Percentiles rank a stretch among this genome's conserved stretches.
These are phyloP conservation scores for Penicillium frequentans DNA, from an alignment of 2,329 filamentous ascomycete species.

Conservation along the genomic window DNA sequence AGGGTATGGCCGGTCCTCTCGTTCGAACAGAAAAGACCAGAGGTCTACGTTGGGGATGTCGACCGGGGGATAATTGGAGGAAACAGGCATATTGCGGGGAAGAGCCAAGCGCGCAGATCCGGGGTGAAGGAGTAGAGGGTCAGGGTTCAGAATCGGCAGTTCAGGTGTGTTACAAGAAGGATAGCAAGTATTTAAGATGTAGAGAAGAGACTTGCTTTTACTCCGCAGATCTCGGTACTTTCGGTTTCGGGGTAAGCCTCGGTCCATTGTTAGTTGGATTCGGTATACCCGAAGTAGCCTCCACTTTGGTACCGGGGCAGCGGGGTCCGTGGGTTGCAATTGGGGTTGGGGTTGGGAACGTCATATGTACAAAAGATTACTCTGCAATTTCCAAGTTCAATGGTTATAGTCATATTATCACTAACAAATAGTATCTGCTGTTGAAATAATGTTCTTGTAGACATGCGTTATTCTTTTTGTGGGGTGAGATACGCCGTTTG, in stretches of 20 bases:
- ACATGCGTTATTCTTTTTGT: not conserved
- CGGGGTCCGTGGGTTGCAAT: not conserved
- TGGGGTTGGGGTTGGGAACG: not conserved
- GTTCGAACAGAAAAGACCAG: slow-evolving; percentile 76
- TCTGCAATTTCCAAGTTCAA: no score
- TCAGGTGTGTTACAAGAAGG: not conserved
- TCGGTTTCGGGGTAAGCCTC: slow-evolving; percentile 15
- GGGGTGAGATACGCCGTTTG: not conserved
- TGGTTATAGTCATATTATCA: no score
- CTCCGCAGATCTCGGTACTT: slow-evolving; percentile 19
- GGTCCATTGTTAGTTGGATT: slow-evolving; percentile 6
- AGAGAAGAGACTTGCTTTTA: not conserved
- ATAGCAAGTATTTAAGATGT: not conserved
- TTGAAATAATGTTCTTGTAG: not conserved
- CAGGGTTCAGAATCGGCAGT: not conserved
- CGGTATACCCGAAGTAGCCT: slow-evolving; percentile 14
- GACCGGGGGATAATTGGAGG: slow-evolving; percentile 64
- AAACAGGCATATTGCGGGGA: slow-evolving; percentile 63
- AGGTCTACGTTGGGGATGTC: slow-evolving; percentile 74
- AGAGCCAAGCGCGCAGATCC: slow-evolving; percentile 13
- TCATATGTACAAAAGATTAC: no score
- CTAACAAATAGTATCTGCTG: no score
- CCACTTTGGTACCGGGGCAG: not conserved
- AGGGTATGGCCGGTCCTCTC: slow-evolving; percentile 62
- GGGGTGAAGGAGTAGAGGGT: slow-evolving; percentile 4